Conservation (phyloP, 2,329 filamentous ascomycete genomes). For the Trichoderma koningiopsis region DNA sequence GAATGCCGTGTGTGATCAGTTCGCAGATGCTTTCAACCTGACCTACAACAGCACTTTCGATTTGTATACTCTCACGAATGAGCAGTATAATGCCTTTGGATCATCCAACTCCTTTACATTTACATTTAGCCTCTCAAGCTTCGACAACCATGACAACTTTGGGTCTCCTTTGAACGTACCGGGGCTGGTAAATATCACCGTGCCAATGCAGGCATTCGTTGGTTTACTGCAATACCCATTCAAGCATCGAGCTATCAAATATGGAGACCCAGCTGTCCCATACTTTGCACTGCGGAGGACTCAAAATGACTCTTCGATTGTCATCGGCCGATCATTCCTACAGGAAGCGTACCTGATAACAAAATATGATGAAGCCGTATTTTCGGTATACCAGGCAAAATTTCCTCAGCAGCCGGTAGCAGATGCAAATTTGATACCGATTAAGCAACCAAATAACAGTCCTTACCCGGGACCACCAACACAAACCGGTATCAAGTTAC, state of each 20-base stretch:
- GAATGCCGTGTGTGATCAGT: slow-evolving; percentile 60
- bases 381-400: slow-evolving; percentile 58
- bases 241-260: slow-evolving; percentile 46
- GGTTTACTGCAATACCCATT: slow-evolving; percentile 55
- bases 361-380: slow-evolving; percentile 56
- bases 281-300: slow-evolving; percentile 69
- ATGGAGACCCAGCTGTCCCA: slow-evolving; percentile 49
- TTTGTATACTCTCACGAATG: slow-evolving; percentile 64
- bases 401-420: slow-evolving; percentile 49
- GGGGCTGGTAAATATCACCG: slow-evolving; percentile 59
- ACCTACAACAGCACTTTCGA: slow-evolving; percentile 65
- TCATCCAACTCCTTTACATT: slow-evolving; percentile 52
- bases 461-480: slow-evolving; percentile 47
- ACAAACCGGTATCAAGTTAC: slow-evolving; percentile 36
- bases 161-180: slow-evolving; percentile 51
- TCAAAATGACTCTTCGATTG: slow-evolving; percentile 54
- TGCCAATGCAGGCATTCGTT: slow-evolving; percentile 54
- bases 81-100: slow-evolving; percentile 53
- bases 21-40: slow-evolving; percentile 65
- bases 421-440: slow-evolving; percentile 46
- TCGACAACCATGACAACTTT: slow-evolving; percentile 56
- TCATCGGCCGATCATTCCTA: slow-evolving; percentile 68
- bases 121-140: slow-evolving; percentile 59
- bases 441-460: slow-evolving; percentile 49
- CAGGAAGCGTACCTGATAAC: slow-evolving; percentile 67